phyloP scores from a whole-genome alignment of 306 rosid species.

The Corylus heterophylla region DNA sequence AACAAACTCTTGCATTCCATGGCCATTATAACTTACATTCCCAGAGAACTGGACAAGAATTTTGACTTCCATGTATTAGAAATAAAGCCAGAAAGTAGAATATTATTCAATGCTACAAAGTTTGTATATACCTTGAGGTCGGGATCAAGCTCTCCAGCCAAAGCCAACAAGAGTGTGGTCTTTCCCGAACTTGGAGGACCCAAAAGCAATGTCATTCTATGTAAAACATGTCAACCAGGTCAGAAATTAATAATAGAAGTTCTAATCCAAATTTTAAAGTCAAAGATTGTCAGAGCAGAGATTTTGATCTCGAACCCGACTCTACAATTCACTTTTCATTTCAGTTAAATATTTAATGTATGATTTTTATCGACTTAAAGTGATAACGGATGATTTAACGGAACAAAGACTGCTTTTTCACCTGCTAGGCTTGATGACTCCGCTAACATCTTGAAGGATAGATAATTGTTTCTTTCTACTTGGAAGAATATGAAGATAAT shows the following conservation, averaged over 20 bases:
- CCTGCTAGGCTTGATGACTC: conserved; percentile 73
- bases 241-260: not conserved
- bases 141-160: conserved; percentile 72
- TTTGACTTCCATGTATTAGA: not conserved
- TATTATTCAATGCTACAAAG: not conserved
- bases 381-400: no score
- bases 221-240: conserved; percentile 10
- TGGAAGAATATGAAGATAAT: conserved; percentile 37
- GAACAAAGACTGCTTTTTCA: not conserved
- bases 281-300: not conserved
- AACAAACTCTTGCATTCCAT: conserved; percentile 45
- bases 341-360: no score
- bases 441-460: conserved; percentile 70
- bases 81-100: not conserved
- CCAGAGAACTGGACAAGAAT: conserved; percentile 31
- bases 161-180: conserved; percentile 69
- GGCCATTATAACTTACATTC: conserved; percentile 52
- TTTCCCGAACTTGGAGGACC: conserved; percentile 93
- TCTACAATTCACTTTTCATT: no score
- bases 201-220: conserved; percentile 69
- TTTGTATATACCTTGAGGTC: conserved; percentile 51
- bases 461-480: conserved; percentile 38
- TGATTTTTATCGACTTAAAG: no score
- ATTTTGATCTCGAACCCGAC: no score
- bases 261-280: not conserved